These are phyloP conservation scores for Pseudonitzschia multistriata DNA, from an alignment of 108 stramenopile species.

Conservation along the genomic window DNA sequence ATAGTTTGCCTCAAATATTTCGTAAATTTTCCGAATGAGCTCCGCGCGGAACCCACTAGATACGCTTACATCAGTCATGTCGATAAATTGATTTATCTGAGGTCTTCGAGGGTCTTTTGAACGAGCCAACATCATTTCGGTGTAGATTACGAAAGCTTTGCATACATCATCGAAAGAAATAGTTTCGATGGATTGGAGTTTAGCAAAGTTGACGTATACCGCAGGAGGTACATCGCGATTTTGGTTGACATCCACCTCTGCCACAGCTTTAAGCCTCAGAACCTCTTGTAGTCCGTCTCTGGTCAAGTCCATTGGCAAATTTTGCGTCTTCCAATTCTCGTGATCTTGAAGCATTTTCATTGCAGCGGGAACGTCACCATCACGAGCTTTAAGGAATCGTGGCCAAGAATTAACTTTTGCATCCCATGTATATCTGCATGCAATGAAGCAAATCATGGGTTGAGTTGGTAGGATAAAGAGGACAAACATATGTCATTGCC, in stretches of 20 bases:
- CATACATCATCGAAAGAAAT: slow-evolving; percentile 58
- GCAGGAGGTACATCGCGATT: slow-evolving; percentile 44
- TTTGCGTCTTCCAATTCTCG: slow-evolving; percentile 65
- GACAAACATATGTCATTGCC: neutral
- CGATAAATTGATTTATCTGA: slow-evolving; percentile 71
- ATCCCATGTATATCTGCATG: slow-evolving; percentile 60
- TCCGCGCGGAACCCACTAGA: slow-evolving; percentile 66
- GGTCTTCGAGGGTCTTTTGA: slow-evolving; percentile 63
- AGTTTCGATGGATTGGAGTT: slow-evolving; percentile 48
- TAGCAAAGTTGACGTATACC: slow-evolving; percentile 81
- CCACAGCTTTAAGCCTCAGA: slow-evolving; percentile 59
- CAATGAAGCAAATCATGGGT: neutral
- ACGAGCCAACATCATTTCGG: slow-evolving; percentile 63
- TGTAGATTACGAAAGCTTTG: slow-evolving; percentile 79
- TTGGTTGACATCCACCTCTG: slow-evolving; percentile 48
- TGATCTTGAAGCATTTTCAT: slow-evolving; percentile 79
- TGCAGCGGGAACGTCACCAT: slow-evolving; percentile 68
- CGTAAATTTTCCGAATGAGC: slow-evolving; percentile 64
- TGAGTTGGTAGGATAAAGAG: neutral
- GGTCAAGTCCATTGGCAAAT: slow-evolving; percentile 82
- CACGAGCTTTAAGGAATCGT: slow-evolving; percentile 70
- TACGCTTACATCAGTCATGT: slow-evolving; percentile 66
- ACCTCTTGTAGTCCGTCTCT: slow-evolving; percentile 55
- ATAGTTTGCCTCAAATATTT: slow-evolving; percentile 77
- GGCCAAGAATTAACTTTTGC: slow-evolving; percentile 76